Evolutionary conservation across 495 filamentous ascomycete species (phyloP).

Genomic region (Penicillium coprophilum): DNA sequence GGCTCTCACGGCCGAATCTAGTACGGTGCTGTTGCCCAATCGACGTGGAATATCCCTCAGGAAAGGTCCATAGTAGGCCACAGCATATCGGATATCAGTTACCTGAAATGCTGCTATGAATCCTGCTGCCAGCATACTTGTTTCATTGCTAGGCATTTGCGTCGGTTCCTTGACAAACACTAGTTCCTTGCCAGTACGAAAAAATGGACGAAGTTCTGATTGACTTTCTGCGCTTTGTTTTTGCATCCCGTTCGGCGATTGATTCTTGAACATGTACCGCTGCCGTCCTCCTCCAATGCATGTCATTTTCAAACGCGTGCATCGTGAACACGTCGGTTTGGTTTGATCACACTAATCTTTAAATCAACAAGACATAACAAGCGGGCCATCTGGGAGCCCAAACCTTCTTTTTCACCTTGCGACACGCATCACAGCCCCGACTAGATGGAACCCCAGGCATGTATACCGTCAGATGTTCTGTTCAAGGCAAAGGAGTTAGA

Average conservation of each 20-base stretch:
- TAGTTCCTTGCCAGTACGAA: neutral
- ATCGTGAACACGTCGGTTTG: slow-evolving; percentile 40
- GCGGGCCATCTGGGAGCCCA: neutral
- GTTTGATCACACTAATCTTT: slow-evolving; percentile 36
- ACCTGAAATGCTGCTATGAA: slow-evolving; percentile 28
- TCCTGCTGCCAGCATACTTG: slow-evolving; percentile 16
- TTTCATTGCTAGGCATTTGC: slow-evolving; percentile 13
- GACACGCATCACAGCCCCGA: slow-evolving; percentile 48
- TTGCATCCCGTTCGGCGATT: slow-evolving; percentile 1
- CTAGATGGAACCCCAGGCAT: slow-evolving; percentile 51
- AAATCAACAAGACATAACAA: slow-evolving; percentile 4
- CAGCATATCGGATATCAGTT: slow-evolving; percentile 36
- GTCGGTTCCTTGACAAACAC: neutral
- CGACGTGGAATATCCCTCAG: slow-evolving; percentile 34
- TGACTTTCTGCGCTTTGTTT: neutral
- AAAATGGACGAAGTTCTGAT: neutral
- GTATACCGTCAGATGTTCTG: neutral
- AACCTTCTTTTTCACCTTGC: slow-evolving; percentile 50
- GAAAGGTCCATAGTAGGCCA: slow-evolving; percentile 37
- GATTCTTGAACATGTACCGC: slow-evolving; percentile 43
- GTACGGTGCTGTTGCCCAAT: slow-evolving; percentile 33
- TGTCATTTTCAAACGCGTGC: slow-evolving; percentile 36
- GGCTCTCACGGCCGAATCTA: slow-evolving; percentile 38
- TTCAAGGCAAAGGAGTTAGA: neutral
- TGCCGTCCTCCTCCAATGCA: slow-evolving; percentile 44